Percentiles rank a stretch among this genome's conserved stretches.
Evolutionary conservation across 1,284 basidiomycete genomes (phyloP).

Genomic region (Apiotrichum brassicae): DNA sequence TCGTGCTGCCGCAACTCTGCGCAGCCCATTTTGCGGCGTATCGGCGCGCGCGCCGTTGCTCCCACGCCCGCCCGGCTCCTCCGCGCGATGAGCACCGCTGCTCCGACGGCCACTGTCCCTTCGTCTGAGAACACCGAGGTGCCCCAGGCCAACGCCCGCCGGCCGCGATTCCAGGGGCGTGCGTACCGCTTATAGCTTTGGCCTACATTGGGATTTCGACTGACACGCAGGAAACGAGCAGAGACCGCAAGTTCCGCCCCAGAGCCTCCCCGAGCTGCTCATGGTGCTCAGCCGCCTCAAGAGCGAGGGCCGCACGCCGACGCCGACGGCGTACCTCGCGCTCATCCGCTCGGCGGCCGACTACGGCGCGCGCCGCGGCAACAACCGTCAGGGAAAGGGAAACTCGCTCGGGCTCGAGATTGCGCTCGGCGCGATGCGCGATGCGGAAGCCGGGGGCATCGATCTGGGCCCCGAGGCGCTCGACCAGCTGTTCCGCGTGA

Average conservation of each 20-base stretch:
- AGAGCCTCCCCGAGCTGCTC: conserved; percentile 20
- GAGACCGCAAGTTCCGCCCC: no score
- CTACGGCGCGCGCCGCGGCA: conserved; percentile 13
- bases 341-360: conserved; percentile 30
- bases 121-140: no score
- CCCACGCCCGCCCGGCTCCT: background rate
- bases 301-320: conserved; percentile 19
- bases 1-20: conserved; percentile 7
- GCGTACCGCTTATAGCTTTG: no score
- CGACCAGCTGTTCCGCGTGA: conserved; percentile 30
- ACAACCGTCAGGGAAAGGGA: conserved; percentile 3
- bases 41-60: conserved; percentile 1
- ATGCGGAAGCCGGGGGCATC: conserved; percentile 30
- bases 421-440: conserved; percentile 29
- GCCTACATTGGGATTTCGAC: no score
- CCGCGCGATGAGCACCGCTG: conserved; percentile 1
- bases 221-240: no score
- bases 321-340: conserved; percentile 27
- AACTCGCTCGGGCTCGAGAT: conserved; percentile 30
- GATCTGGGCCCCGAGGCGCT: conserved; percentile 28
- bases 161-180: no score
- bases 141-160: no score
- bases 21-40: conserved; percentile 7
- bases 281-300: conserved; percentile 21
- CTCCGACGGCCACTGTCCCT: background rate